Conservation (phyloP, 768 basidiomycete species). For the Leccinum subgranulosum region DNA sequence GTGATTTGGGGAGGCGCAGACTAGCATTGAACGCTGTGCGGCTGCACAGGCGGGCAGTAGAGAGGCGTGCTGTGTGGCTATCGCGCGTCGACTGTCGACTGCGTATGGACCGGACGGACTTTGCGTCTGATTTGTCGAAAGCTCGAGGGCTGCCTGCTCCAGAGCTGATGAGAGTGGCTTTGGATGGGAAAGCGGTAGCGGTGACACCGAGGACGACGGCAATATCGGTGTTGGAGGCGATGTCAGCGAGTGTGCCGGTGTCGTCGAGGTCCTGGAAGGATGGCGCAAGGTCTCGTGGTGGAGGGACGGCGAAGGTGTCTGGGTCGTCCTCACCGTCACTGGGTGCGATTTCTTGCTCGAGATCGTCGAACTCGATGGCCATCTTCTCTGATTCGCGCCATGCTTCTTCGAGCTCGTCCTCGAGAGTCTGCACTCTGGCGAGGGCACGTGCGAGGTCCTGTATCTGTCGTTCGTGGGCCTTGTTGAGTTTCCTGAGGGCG, state of each 20-base stretch:
- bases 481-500: slow-evolving; percentile 77
- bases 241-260: slow-evolving; percentile 20
- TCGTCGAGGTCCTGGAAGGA: slow-evolving; percentile 24
- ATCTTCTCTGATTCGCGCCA: slow-evolving; percentile 76
- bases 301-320: background rate
- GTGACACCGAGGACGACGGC: slow-evolving; percentile 37
- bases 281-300: slow-evolving; percentile 1
- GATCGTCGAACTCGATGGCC: slow-evolving; percentile 64
- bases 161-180: slow-evolving; percentile 31
- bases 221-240: slow-evolving; percentile 25
- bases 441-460: slow-evolving; percentile 51
- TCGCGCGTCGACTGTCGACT: slow-evolving; percentile 25
- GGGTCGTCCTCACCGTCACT: slow-evolving; percentile 12
- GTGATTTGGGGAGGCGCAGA: slow-evolving; percentile 52
- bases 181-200: slow-evolving; percentile 37
- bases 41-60: slow-evolving; percentile 65
- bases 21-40: slow-evolving; percentile 62
- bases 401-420: slow-evolving; percentile 74
- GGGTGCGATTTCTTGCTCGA: slow-evolving; percentile 11
- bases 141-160: background rate
- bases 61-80: slow-evolving; percentile 41
- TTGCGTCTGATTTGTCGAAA: slow-evolving; percentile 15
- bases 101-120: slow-evolving; percentile 25
- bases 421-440: slow-evolving; percentile 49
- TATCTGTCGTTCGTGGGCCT: slow-evolving; percentile 64